phyloP scores from a whole-genome alignment of 2,329 filamentous ascomycete genomes.

The Pestalotiopsis sp. region DNA sequence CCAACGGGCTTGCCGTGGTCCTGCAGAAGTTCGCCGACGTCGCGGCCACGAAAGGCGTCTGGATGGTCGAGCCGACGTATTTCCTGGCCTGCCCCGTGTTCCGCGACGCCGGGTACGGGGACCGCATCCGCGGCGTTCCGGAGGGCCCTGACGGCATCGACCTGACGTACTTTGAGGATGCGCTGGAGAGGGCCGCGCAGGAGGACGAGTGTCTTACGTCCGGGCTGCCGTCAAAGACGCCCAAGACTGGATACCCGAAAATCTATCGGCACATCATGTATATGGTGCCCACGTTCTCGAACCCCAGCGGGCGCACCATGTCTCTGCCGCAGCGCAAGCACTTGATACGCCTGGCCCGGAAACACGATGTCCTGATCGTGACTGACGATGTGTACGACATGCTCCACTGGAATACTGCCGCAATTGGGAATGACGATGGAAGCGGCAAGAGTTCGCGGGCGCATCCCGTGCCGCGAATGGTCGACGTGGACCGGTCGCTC shows the following conservation, averaged over 20 bases:
- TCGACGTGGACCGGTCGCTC: conserved; percentile 62
- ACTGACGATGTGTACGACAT: neutral
- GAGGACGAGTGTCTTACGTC: conserved; percentile 17
- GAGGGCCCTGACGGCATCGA: conserved; percentile 63
- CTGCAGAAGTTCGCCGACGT: conserved; percentile 67
- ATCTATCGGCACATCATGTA: conserved; percentile 59
- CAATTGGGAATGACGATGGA: neutral
- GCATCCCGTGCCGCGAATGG: conserved; percentile 48
- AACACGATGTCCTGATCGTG: neutral
- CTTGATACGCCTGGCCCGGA: neutral
- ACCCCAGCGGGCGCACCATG: conserved; percentile 56
- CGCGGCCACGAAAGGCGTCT: conserved; percentile 61
- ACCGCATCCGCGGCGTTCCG: conserved; percentile 58
- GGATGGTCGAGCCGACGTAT: conserved; percentile 68
- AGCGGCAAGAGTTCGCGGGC: too few relatives aligned
- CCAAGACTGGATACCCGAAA: conserved; percentile 45
- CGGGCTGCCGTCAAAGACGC: neutral
- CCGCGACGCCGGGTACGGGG: conserved; percentile 62
- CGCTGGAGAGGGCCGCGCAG: conserved; percentile 43
- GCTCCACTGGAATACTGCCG: neutral
- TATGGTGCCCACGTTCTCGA: conserved; percentile 69
- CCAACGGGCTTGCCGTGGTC: conserved; percentile 64
- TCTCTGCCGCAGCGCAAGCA: neutral
- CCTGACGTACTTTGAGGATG: conserved; percentile 47
- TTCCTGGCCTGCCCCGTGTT: conserved; percentile 67